A percentile compares a stretch with the other conserved stretches of the same genome.
Evolutionary conservation across 495 filamentous ascomycete genomes (phyloP).

Genomic region (Poronia punctata): DNA sequence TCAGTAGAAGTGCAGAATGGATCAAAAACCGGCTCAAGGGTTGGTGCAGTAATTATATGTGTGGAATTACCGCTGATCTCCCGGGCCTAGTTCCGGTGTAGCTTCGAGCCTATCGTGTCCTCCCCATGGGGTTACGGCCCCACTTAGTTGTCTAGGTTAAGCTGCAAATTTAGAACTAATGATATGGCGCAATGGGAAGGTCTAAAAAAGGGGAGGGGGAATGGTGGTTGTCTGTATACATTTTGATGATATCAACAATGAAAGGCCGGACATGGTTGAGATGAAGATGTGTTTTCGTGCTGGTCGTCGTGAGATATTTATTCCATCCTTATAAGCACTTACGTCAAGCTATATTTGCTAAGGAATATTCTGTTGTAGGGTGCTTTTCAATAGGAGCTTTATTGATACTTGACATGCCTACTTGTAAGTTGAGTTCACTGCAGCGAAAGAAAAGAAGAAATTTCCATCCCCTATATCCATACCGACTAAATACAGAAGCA

Average conservation of each 20-base stretch:
- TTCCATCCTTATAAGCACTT: too few species aligned
- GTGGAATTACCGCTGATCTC: too few species aligned
- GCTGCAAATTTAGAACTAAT: not conserved
- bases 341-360: too few species aligned
- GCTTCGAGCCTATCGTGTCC: constrained; percentile 1
- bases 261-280: constrained; percentile 1
- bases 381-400: too few species aligned
- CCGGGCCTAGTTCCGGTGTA: not conserved
- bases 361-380: too few species aligned
- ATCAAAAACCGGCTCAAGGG: not conserved
- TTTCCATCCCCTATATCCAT: too few species aligned
- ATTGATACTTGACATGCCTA: too few species aligned
- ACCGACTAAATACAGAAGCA: too few species aligned
- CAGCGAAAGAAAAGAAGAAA: too few species aligned
- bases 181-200: constrained; percentile 1
- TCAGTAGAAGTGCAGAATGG: constrained; percentile 16
- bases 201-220: constrained; percentile 1
- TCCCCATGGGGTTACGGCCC: constrained; percentile 2
- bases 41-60: too few species aligned
- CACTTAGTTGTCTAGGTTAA: constrained; percentile 8
- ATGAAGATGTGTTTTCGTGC: not conserved
- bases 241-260: constrained; percentile 1
- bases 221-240: constrained; percentile 3
- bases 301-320: too few species aligned
- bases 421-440: too few species aligned